phyloP scores from a whole-genome alignment of 116 monocot genomes.

The Cymodocea nodosa region DNA sequence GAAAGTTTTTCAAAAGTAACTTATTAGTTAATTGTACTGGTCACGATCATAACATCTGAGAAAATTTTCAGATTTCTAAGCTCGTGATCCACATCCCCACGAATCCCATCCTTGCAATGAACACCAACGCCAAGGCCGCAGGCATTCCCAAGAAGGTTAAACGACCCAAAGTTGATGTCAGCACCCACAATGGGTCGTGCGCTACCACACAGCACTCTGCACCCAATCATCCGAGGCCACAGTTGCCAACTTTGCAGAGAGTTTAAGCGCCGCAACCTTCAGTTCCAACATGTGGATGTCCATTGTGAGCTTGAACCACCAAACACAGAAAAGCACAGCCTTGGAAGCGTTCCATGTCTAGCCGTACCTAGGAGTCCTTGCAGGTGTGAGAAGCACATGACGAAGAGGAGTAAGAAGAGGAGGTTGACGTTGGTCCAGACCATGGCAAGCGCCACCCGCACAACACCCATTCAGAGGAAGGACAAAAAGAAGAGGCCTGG shows the following conservation, averaged over 20 bases:
- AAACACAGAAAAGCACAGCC: conserved; percentile 70
- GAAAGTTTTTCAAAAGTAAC: too few relatives aligned
- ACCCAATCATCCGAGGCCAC: conserved; percentile 80
- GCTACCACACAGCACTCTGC: conserved; percentile 71
- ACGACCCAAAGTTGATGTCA: conserved; percentile 65
- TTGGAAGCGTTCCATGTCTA: conserved; percentile 39
- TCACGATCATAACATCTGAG: too few relatives aligned
- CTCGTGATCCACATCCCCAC: conserved; percentile 66
- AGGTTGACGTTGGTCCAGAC: conserved; percentile 63
- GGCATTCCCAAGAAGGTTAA: conserved; percentile 75
- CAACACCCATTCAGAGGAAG: conserved; percentile 58
- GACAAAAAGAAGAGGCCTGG: conserved; percentile 74
- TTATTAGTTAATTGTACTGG: too few relatives aligned
- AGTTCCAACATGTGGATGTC: conserved; percentile 47
- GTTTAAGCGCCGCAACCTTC: conserved; percentile 51
- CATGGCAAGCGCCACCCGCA: conserved; percentile 61
- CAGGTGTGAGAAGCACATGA: conserved; percentile 22
- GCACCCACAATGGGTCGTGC: conserved; percentile 59
- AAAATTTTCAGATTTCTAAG: too few relatives aligned
- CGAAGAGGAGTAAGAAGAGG: conserved; percentile 21
- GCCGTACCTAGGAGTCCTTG: conserved; percentile 47
- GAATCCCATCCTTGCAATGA: conserved; percentile 46
- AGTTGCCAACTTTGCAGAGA: conserved; percentile 88
- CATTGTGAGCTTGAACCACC: conserved; percentile 75
- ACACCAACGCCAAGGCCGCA: conserved; percentile 44